Percentiles rank a stretch among this genome's conserved stretches.
Conservation (phyloP, 2,329 filamentous ascomycete genomes). For the Byssoonygena ceratinophila region DNA sequence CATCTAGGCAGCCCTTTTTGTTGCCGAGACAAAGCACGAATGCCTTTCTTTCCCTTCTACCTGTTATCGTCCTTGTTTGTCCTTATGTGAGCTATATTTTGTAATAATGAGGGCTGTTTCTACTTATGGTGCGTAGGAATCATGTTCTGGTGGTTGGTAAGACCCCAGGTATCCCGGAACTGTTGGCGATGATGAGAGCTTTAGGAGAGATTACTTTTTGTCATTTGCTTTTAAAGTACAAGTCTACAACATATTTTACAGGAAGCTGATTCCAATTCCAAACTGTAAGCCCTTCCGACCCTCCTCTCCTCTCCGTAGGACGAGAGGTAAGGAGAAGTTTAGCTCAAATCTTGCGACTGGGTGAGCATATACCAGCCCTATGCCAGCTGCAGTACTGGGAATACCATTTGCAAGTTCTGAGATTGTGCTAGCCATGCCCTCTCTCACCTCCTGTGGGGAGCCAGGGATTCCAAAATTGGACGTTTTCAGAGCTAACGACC, state of each 20-base stretch:
- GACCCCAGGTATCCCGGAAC: no score
- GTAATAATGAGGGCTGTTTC: no score
- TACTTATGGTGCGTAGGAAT: no score
- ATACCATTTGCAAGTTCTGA: conserved; percentile 61
- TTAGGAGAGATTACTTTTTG: neutral
- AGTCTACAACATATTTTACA: conserved; percentile 46
- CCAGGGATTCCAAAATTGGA: conserved; percentile 40
- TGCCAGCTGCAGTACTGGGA: conserved; percentile 74
- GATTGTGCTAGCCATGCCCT: conserved; percentile 48
- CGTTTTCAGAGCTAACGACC: conserved; percentile 64
- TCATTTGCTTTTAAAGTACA: neutral
- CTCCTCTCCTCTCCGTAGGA: conserved; percentile 71
- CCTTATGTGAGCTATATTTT: neutral
- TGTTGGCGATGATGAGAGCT: neutral
- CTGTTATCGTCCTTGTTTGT: neutral
- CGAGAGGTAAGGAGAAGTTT: conserved; percentile 83
- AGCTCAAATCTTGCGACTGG: conserved; percentile 88
- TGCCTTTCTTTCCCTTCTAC: neutral
- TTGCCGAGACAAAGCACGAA: neutral
- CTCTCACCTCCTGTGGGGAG: conserved; percentile 37
- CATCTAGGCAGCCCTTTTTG: neutral
- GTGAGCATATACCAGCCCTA: conserved; percentile 90
- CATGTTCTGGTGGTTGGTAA: no score
- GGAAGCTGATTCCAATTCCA: conserved; percentile 91
- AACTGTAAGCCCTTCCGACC: conserved; percentile 84